Evolutionary conservation across 331 rosid genomes (phyloP), one percentile per base, ranked within the genome.

Genomic region (Malus hybrid): DNA sequence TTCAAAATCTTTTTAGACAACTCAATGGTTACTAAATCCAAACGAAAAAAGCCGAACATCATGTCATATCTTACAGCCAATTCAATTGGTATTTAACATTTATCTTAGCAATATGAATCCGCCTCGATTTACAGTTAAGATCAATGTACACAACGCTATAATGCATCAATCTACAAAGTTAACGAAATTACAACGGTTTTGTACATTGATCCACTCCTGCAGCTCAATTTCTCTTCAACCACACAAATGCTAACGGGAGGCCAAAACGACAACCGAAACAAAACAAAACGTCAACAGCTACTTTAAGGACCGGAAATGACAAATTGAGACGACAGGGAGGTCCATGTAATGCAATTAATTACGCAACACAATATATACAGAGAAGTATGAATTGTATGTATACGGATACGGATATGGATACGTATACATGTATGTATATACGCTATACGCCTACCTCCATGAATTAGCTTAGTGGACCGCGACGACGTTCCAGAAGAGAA

Each of bases 401-500:
- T 42, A 42, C 48, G 48, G 44, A 50, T 54, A 54, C 59, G 20
- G 59, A 18, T 54, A 54, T 22, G 20, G 59, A 18, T 12, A 29
- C 42, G 28, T 28, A 55, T 32, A n/a, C 64, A 32, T 28, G 5
- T 34, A 57, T 7, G n/a, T 55, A 56, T 2, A 20, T 4, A 20
- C 44, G 62, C 69, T 10, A 33, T 13, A 33, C 44, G 62, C 64
- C 34, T 80, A 94, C 99, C 99, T 87, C 99, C 99, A 78, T 94
- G 99, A 71, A 94, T 87, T 44, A 94, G 97, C 86, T 94, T 94
- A 20, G 99, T 94, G 80, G 99, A 94, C 71, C 99, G 91, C 12
- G 99, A 94, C 6, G 99, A 94, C 33, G 99, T 94, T 56, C 99
- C 99, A 13, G 99, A 83, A 20, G 96, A 86, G 70, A 94, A 94